A percentile compares a stretch with the other conserved stretches of the same genome.
Conservation (phyloP, 306 rosid species). For the Citrullus amarus region DNA sequence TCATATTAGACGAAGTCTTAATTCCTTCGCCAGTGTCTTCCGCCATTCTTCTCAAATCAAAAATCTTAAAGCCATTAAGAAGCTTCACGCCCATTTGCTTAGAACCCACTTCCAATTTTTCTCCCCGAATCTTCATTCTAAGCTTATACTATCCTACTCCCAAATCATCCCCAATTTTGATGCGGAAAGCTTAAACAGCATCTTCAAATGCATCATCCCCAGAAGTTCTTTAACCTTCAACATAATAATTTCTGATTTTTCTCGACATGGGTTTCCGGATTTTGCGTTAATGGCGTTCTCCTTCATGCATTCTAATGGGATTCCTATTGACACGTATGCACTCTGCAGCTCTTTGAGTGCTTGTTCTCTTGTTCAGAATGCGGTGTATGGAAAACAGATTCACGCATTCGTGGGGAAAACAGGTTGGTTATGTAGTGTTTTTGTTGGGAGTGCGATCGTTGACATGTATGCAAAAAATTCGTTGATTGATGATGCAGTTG, state of each 20-base stretch:
- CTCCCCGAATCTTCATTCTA: conserved; percentile 27
- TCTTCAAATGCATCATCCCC: conserved; percentile 47
- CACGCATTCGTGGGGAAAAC: conserved; percentile 43
- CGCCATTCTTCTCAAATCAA: conserved; percentile 20
- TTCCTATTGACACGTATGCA: conserved; percentile 54
- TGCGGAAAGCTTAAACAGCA: conserved; percentile 16
- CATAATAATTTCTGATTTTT: conserved; percentile 30
- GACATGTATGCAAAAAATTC: conserved; percentile 38
- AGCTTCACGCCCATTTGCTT: conserved; percentile 44
- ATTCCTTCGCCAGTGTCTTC: conserved; percentile 24
- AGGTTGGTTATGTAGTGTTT: conserved; percentile 58
- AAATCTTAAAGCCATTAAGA: conserved; percentile 31
- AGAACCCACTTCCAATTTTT: conserved; percentile 31
- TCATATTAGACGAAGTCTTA: conserved; percentile 22
- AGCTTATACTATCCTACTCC: conserved; percentile 34
- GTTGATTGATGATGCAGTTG: conserved; percentile 31
- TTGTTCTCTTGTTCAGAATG: conserved; percentile 28
- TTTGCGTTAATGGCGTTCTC: conserved; percentile 37
- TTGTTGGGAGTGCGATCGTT: conserved; percentile 65
- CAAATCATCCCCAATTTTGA: conserved; percentile 15
- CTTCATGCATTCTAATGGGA: conserved; percentile 44
- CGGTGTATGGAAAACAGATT: conserved; percentile 32
- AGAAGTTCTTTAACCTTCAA: conserved; percentile 37
- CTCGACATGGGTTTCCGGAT: conserved; percentile 31
- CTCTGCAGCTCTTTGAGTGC: conserved; percentile 53